These are phyloP conservation scores for Podospora pseudoanserina DNA, from an alignment of 495 filamentous ascomycete genomes.

Conservation along the genomic window DNA sequence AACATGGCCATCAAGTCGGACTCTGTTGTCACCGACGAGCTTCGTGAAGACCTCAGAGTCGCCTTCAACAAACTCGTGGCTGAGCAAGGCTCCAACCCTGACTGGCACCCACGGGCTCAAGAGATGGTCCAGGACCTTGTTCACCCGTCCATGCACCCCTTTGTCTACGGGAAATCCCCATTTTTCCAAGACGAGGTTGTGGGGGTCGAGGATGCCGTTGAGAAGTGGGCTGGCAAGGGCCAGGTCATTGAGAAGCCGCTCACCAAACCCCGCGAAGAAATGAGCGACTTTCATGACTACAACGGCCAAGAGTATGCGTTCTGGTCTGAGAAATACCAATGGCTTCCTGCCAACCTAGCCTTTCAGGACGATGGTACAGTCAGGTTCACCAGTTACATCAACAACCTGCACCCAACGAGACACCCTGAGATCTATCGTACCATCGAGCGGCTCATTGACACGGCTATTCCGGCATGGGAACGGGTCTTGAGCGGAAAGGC, in stretches of 20 bases:
- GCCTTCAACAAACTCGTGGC: constrained; percentile 37
- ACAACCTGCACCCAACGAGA: constrained; percentile 56
- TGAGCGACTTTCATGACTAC: neutral
- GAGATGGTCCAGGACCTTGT: constrained; percentile 57
- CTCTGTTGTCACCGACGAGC: constrained; percentile 16
- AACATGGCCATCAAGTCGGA: constrained; percentile 32
- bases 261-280: neutral
- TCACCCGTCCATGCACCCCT: constrained; percentile 59
- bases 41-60: constrained; percentile 17
- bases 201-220: constrained; percentile 29
- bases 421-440: constrained; percentile 49
- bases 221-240: constrained; percentile 33
- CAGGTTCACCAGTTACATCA: constrained; percentile 68
- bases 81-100: constrained; percentile 43
- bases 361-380: constrained; percentile 49
- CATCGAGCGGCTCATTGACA: constrained; percentile 52
- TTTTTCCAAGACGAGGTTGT: constrained; percentile 38
- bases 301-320: constrained; percentile 9
- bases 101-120: constrained; percentile 58
- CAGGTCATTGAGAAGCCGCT: constrained; percentile 10
- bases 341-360: constrained; percentile 57
- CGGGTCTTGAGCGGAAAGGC: neutral
- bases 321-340: constrained; percentile 54
- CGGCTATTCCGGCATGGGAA: constrained; percentile 55
- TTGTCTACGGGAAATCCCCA: constrained; percentile 44